These are phyloP conservation scores for Pyrrhoderma lamaoense DNA, from an alignment of 1,284 basidiomycete genomes.

Conservation along the genomic window DNA sequence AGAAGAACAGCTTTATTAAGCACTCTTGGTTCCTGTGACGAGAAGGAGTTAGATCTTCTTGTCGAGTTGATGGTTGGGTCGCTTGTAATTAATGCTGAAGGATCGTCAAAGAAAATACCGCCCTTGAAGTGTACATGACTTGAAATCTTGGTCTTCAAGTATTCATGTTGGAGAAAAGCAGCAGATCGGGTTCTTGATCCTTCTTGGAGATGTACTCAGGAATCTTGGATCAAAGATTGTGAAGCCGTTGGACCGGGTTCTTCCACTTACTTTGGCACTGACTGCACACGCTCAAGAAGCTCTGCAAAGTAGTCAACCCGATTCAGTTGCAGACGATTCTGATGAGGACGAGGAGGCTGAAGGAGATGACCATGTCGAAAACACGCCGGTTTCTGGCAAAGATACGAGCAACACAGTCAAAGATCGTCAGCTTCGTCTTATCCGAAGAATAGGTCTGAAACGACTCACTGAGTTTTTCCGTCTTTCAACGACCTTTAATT, in stretches of 20 bases:
- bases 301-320: conserved; percentile 24
- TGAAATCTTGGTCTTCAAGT: background rate
- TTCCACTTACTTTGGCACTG: conserved; percentile 62
- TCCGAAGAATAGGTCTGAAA: conserved; percentile 82
- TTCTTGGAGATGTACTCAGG: conserved; percentile 80
- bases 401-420: conserved; percentile 20
- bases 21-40: conserved; percentile 62
- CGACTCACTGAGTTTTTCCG: conserved; percentile 88
- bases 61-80: conserved; percentile 90
- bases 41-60: conserved; percentile 71
- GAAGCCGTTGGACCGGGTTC: conserved; percentile 57
- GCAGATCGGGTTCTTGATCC: conserved; percentile 74
- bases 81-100: conserved; percentile 35
- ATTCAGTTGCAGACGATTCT: conserved; percentile 33
- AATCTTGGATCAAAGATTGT: conserved; percentile 60
- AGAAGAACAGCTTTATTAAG: conserved; percentile 74
- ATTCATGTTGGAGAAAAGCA: conserved; percentile 46
- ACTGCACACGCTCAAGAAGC: conserved; percentile 54
- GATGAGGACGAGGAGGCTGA: conserved; percentile 31
- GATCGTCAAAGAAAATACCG: background rate
- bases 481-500: conserved; percentile 66
- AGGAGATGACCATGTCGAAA: too few relatives aligned
- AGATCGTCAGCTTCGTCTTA: conserved; percentile 39
- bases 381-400: conserved; percentile 19
- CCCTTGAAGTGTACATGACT: background rate